Conservation (phyloP, 2,329 filamentous ascomycete species). For the Zymoseptoria passerinii region DNA sequence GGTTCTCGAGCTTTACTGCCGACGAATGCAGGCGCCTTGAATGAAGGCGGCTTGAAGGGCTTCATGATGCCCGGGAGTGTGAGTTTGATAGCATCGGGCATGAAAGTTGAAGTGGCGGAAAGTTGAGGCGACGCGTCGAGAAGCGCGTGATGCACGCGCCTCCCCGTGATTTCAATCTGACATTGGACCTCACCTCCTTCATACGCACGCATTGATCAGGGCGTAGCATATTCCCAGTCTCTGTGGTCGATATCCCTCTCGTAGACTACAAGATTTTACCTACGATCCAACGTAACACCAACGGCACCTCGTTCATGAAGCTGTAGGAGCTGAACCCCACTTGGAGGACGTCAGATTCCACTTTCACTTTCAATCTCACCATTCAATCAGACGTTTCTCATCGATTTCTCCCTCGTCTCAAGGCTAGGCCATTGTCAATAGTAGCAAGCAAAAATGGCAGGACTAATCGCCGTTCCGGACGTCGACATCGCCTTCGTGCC, state of each 20-base stretch:
- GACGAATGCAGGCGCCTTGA: slow-evolving; percentile 8
- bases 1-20: not conserved
- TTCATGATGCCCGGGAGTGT: slow-evolving; percentile 15
- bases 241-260: not conserved
- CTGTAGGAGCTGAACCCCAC: not conserved
- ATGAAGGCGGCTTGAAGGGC: slow-evolving; percentile 25
- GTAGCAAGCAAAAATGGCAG: slow-evolving; percentile 10
- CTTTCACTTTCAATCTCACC: not conserved
- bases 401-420: not conserved
- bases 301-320: not conserved
- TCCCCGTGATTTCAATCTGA: not conserved
- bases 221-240: not conserved
- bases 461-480: slow-evolving; percentile 32
- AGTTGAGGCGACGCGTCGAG: not conserved
- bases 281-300: not conserved
- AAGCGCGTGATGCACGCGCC: too few species aligned
- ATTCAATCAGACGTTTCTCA: not conserved
- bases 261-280: not conserved
- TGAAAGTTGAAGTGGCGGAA: not conserved
- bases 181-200: not conserved
- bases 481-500: slow-evolving; percentile 43
- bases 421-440: not conserved
- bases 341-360: not conserved
- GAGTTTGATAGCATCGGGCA: not conserved
- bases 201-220: not conserved